Evolutionary conservation across 352 stramenopile genomes (phyloP).

Genomic region (Phytopythium helicoides): DNA sequence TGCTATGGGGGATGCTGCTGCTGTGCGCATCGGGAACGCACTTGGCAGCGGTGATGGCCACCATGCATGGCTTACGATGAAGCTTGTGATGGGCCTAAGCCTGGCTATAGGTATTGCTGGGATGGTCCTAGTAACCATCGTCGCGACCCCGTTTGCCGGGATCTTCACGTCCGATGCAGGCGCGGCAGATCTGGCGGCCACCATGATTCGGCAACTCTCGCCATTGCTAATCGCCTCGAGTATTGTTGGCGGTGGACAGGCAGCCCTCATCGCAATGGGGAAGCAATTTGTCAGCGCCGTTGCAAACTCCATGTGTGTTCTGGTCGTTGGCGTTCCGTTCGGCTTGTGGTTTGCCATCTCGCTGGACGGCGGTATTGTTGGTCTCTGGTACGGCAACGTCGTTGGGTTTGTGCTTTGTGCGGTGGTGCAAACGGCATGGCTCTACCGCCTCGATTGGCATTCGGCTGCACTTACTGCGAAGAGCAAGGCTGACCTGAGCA

Average conservation of each 20-base stretch:
- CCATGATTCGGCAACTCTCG: slow-evolving; percentile 5
- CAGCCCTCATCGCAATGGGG: slow-evolving; percentile 7
- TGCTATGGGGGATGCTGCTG: slow-evolving; percentile 3
- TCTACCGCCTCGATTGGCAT: slow-evolving; percentile 11
- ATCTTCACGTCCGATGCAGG: slow-evolving; percentile 8
- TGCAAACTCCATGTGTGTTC: not conserved
- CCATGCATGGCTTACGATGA: slow-evolving; percentile 5
- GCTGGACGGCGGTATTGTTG: slow-evolving; percentile 14
- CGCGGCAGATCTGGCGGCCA: not conserved
- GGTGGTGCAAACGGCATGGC: slow-evolving; percentile 12
- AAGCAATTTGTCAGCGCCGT: slow-evolving; percentile 9
- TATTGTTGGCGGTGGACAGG: slow-evolving; percentile 2
- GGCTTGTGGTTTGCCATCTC: slow-evolving; percentile 14
- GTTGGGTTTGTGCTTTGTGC: slow-evolving; percentile 14
- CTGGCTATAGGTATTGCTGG: not conserved
- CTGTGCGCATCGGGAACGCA: slow-evolving; percentile 19
- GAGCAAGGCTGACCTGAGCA: slow-evolving; percentile 1
- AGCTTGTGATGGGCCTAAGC: not conserved
- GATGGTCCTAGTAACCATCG: not conserved
- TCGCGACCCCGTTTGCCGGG: slow-evolving; percentile 11
- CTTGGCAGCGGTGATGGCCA: slow-evolving; percentile 11
- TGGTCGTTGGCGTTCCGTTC: slow-evolving; percentile 15
- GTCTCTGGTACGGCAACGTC: slow-evolving; percentile 18
- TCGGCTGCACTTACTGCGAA: slow-evolving; percentile 7
- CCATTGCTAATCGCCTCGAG: not conserved